These are phyloP conservation scores for Metschnikowia borealis DNA, from an alignment of 805 yeast genomes.

Conservation along the genomic window DNA sequence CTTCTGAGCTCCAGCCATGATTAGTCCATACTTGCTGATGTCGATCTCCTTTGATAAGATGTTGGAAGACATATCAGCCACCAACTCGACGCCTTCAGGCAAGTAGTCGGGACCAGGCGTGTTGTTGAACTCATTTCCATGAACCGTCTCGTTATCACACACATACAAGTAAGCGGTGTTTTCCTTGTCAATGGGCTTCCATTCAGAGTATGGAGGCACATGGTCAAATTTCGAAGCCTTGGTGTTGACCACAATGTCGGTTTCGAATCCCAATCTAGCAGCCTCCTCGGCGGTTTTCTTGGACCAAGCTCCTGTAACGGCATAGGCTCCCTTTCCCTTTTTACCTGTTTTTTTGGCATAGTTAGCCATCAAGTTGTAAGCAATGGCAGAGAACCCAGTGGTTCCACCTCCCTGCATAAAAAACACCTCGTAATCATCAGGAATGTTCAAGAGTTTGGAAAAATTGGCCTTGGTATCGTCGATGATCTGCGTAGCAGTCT, in stretches of 20 bases:
- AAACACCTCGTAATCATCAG: constrained; percentile 90
- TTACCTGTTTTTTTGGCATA: constrained; percentile 69
- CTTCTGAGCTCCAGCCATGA: constrained; percentile 98
- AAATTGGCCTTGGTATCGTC: constrained; percentile 71
- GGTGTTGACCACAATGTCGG: constrained; percentile 65
- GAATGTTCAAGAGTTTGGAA: constrained; percentile 62
- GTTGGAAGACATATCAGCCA: constrained; percentile 93
- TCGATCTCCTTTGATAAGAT: constrained; percentile 79
- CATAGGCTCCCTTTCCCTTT: constrained; percentile 78
- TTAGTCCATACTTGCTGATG: constrained; percentile 77
- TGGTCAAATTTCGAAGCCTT: constrained; percentile 56
- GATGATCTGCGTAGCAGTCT: constrained; percentile 72
- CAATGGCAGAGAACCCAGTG: constrained; percentile 86
- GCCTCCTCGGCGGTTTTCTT: constrained; percentile 87
- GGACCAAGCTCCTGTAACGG: constrained; percentile 93
- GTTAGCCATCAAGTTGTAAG: constrained; percentile 75
- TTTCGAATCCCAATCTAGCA: constrained; percentile 70
- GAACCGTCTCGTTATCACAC: constrained; percentile 96
- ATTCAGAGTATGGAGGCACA: constrained; percentile 61
- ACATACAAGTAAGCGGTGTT: constrained; percentile 81
- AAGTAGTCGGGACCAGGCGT: constrained; percentile 53
- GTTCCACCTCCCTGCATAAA: constrained; percentile 99
- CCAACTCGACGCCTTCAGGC: constrained; percentile 69
- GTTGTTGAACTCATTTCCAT: constrained; percentile 77
- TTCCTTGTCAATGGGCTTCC: constrained; percentile 54